Conservation (phyloP, 2,329 filamentous ascomycete genomes). For the Colletotrichum cordylinicola region DNA sequence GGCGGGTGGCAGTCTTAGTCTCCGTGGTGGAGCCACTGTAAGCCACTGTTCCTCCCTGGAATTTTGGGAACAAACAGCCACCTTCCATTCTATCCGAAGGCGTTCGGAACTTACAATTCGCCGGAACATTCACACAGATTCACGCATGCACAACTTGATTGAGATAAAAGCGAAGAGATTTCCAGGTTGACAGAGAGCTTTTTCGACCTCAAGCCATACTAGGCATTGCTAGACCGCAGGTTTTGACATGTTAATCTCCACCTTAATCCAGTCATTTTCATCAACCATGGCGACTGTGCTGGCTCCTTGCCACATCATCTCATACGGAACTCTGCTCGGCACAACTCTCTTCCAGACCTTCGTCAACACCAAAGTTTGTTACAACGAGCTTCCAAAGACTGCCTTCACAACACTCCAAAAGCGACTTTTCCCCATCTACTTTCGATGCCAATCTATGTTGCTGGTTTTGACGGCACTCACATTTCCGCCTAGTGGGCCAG, state of each 20-base stretch:
- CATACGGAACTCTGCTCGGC: slow-evolving; percentile 44
- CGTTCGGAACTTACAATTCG: not conserved
- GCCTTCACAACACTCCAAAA: slow-evolving; percentile 45
- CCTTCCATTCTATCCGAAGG: not conserved
- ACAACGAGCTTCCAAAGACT: slow-evolving; percentile 34
- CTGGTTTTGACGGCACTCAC: slow-evolving; percentile 38
- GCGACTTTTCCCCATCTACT: slow-evolving; percentile 46
- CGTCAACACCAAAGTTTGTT: slow-evolving; percentile 40
- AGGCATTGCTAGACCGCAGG: not conserved
- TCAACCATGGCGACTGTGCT: slow-evolving; percentile 24
- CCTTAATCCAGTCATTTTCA: not conserved
- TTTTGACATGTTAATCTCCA: not conserved
- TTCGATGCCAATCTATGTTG: slow-evolving; percentile 38
- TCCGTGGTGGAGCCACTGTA: not conserved
- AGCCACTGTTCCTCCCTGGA: not conserved
- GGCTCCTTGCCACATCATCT: slow-evolving; percentile 41
- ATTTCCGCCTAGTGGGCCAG: slow-evolving; percentile 34
- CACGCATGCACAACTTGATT: not conserved
- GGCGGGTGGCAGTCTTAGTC: not conserved
- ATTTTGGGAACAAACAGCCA: not conserved
- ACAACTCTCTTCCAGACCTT: slow-evolving; percentile 46
- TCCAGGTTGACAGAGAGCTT: not conserved
- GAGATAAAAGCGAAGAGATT: not conserved
- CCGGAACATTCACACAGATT: not conserved
- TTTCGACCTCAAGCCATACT: not conserved